Conservation (phyloP, 768 basidiomycete species). For the Kwoniella sp. region DNA sequence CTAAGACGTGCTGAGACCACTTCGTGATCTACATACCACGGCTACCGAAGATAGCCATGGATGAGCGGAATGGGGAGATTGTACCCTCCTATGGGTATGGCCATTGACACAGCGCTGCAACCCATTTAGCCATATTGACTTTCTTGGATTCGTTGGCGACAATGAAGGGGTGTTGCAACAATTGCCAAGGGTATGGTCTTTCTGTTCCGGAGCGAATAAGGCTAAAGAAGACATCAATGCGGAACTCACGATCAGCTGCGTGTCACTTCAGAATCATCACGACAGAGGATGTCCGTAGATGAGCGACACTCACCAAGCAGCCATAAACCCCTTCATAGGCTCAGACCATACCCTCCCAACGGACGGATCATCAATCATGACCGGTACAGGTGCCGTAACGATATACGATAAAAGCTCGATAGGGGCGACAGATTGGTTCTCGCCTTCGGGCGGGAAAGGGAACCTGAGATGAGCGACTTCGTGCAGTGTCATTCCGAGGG, state of each 20-base stretch:
- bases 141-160: constrained; percentile 73
- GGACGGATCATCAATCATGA: constrained; percentile 49
- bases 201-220: constrained; percentile 68
- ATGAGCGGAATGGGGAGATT: too few relatives aligned
- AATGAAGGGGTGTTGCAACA: constrained; percentile 85
- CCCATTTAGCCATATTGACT: constrained; percentile 84
- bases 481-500: constrained; percentile 55
- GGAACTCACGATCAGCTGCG: too few relatives aligned
- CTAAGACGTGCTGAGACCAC: too few relatives aligned
- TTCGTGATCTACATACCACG: too few relatives aligned
- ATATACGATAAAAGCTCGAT: constrained; percentile 94
- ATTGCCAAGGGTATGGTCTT: constrained; percentile 78
- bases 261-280: too few relatives aligned
- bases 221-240: too few relatives aligned
- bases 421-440: constrained; percentile 73
- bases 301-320: constrained; percentile 74
- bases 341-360: constrained; percentile 65
- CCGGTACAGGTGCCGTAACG: constrained; percentile 59
- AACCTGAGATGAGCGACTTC: constrained; percentile 57
- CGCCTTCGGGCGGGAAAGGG: constrained; percentile 57
- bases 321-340: constrained; percentile 90
- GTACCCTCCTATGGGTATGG: constrained; percentile 6
- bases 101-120: constrained; percentile 47
- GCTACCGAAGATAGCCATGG: too few relatives aligned
- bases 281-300: too few relatives aligned